Evolutionary conservation across 2,329 filamentous ascomycete genomes (phyloP).

Genomic region (Epichloe sylvatica): DNA sequence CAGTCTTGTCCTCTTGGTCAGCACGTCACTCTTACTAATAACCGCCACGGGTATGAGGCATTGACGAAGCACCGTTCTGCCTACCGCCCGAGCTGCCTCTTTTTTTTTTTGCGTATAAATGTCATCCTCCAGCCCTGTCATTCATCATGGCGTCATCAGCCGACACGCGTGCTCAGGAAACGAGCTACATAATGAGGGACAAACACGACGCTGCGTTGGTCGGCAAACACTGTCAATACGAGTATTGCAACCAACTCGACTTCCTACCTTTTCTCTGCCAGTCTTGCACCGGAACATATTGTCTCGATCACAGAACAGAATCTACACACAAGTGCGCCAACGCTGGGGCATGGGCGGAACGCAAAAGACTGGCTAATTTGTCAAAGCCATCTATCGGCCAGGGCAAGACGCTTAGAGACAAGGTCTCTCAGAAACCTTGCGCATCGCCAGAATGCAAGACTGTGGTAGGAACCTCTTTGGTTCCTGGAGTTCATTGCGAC

Average conservation of each 20-base stretch:
- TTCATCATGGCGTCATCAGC: conserved; percentile 40
- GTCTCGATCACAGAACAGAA: conserved; percentile 86
- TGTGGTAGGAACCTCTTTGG: conserved; percentile 52
- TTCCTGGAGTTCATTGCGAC: conserved; percentile 56
- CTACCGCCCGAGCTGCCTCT: not conserved
- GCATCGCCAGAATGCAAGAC: conserved; percentile 53
- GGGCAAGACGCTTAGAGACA: conserved; percentile 38
- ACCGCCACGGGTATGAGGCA: not conserved
- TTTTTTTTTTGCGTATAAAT: not conserved
- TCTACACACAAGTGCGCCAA: conserved; percentile 56
- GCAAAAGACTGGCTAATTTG: conserved; percentile 40
- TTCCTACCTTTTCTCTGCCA: conserved; percentile 93
- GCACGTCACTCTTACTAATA: not conserved
- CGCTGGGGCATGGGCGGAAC: conserved; percentile 48
- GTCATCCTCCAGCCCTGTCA: not conserved
- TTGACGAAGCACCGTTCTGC: conserved; percentile 7
- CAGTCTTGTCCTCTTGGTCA: not conserved
- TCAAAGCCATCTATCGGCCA: conserved; percentile 39
- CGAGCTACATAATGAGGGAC: conserved; percentile 60
- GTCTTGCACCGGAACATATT: conserved; percentile 73
- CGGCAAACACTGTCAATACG: conserved; percentile 79
- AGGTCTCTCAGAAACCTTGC: conserved; percentile 52
- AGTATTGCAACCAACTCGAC: conserved; percentile 88
- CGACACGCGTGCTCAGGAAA: conserved; percentile 26
- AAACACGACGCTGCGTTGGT: conserved; percentile 66